A percentile compares a stretch with the other conserved stretches of the same genome.
Evolutionary conservation across 495 filamentous ascomycete species (phyloP).

Genomic region (Tuber brumale): DNA sequence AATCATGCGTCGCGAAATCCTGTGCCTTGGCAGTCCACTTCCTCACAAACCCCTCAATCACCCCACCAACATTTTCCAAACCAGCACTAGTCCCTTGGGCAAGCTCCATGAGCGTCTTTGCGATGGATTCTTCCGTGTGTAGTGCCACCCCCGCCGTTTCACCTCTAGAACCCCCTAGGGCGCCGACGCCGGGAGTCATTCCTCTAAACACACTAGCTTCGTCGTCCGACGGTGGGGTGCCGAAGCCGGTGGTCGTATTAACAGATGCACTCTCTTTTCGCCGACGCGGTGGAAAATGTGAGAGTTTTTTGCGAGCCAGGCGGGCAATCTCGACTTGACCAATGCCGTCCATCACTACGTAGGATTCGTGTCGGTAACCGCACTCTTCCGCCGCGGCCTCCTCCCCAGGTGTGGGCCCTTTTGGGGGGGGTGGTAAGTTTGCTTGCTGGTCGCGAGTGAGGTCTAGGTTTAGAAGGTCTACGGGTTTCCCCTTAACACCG

Average conservation of each 20-base stretch:
- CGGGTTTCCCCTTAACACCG: slow-evolving; percentile 65
- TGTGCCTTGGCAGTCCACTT: slow-evolving; percentile 60
- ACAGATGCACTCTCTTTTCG: slow-evolving; percentile 65
- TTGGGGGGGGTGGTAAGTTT: slow-evolving; percentile 47
- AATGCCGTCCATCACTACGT: slow-evolving; percentile 47
- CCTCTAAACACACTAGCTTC: slow-evolving; percentile 35
- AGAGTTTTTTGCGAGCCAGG: slow-evolving; percentile 70
- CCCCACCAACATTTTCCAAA: slow-evolving; percentile 75
- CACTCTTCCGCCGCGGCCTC: slow-evolving; percentile 13
- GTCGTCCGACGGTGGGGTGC: slow-evolving; percentile 40
- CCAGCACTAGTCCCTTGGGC: slow-evolving; percentile 42
- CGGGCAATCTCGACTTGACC: slow-evolving; percentile 74
- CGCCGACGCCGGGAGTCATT: slow-evolving; percentile 49
- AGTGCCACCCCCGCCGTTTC: slow-evolving; percentile 44
- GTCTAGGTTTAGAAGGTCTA: neutral
- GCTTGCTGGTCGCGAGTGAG: slow-evolving; percentile 47
- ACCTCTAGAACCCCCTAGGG: slow-evolving; percentile 42
- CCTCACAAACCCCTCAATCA: slow-evolving; percentile 81
- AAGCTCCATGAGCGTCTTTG: slow-evolving; percentile 42
- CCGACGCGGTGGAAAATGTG: slow-evolving; percentile 84
- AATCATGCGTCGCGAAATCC: slow-evolving; percentile 52
- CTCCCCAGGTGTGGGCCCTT: slow-evolving; percentile 20
- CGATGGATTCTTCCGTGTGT: slow-evolving; percentile 38
- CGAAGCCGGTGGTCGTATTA: slow-evolving; percentile 47
- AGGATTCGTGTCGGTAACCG: slow-evolving; percentile 32